phyloP scores from a whole-genome alignment of 2,329 filamentous ascomycete species.

The Aureobasidium sp. region DNA sequence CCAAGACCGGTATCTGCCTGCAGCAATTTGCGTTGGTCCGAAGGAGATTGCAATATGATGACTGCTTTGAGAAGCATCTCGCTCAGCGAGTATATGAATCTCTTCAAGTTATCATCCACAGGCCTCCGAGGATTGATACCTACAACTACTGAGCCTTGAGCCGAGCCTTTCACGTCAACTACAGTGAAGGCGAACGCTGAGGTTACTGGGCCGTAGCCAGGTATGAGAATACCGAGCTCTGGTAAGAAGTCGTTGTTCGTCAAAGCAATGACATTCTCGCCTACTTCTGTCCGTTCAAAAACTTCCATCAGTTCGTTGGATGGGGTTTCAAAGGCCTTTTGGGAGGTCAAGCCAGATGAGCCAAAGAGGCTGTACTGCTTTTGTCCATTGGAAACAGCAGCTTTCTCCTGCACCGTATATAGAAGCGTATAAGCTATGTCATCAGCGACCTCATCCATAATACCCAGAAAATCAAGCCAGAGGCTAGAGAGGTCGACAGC shows the following conservation, averaged over 20 bases:
- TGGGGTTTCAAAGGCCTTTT: neutral
- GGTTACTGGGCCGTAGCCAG: neutral
- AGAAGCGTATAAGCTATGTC: conserved; percentile 13
- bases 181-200: neutral
- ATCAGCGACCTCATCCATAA: conserved; percentile 4
- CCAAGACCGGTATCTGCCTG: neutral
- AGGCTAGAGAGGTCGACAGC: conserved; percentile 7
- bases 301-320: neutral
- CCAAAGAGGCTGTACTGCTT: neutral
- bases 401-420: conserved; percentile 8
- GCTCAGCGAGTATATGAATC: neutral
- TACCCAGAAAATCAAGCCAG: conserved; percentile 11
- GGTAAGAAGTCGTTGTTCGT: neutral
- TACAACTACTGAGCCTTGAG: neutral
- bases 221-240: neutral
- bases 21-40: neutral
- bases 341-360: neutral
- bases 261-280: neutral
- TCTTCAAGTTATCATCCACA: neutral
- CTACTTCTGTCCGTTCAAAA: neutral
- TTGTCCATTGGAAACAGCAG: neutral
- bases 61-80: neutral
- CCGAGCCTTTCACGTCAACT: neutral
- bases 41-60: neutral
- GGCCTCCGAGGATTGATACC: neutral